Evolutionary conservation across 331 rosid genomes (phyloP).

Genomic region (Malus hybrid): DNA sequence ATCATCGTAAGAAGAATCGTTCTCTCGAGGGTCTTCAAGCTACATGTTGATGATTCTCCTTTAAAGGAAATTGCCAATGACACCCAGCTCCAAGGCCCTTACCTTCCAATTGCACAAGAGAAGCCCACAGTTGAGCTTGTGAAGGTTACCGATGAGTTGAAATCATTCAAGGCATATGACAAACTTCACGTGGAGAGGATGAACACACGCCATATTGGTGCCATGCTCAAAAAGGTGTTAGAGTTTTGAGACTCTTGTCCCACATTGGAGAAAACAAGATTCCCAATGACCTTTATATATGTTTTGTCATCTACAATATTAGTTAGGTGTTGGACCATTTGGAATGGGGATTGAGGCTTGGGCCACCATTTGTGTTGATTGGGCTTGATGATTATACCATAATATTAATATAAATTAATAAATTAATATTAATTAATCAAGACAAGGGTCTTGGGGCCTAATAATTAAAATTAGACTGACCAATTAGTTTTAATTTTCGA

Average conservation of each 20-base stretch:
- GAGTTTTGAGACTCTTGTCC: slow-evolving; percentile 10
- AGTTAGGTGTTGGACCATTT: too few relatives aligned
- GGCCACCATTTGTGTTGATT: too few relatives aligned
- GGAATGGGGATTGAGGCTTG: too few relatives aligned
- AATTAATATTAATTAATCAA: too few relatives aligned
- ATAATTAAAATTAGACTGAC: too few relatives aligned
- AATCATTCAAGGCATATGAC: slow-evolving; percentile 58
- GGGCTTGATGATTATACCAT: too few relatives aligned
- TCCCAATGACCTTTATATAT: not conserved
- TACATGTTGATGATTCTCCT: too few relatives aligned
- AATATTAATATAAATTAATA: too few relatives aligned
- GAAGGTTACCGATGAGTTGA: slow-evolving; percentile 30
- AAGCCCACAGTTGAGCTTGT: slow-evolving; percentile 9
- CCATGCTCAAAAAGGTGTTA: slow-evolving; percentile 63
- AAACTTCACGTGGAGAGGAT: slow-evolving; percentile 64
- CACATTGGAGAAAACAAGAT: not conserved
- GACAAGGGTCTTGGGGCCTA: too few relatives aligned
- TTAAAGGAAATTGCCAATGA: too few relatives aligned
- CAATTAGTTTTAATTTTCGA: too few relatives aligned
- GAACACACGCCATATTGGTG: slow-evolving; percentile 56
- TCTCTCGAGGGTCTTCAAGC: slow-evolving; percentile 35
- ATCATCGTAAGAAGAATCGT: slow-evolving; percentile 68
- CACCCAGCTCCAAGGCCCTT: slow-evolving; percentile 39
- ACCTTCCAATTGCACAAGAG: slow-evolving; percentile 34
- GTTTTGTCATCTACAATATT: not conserved